phyloP scores from a whole-genome alignment of 192 early-diverging fungal genomes.

The Helicostylum pulchrum region DNA sequence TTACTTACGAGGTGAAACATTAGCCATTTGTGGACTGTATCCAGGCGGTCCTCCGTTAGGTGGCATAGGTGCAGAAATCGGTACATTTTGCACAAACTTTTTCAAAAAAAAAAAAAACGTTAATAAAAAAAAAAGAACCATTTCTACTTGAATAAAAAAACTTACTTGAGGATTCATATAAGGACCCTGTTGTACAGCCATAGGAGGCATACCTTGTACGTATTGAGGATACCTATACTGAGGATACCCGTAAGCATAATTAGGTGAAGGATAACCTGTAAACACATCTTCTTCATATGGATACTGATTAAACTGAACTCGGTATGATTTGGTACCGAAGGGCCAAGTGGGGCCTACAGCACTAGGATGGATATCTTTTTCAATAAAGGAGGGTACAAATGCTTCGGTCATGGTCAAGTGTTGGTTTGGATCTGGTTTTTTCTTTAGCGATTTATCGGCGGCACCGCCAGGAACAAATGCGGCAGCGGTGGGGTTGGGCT shows the following conservation, averaged over 20 bases:
- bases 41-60: constrained; percentile 32
- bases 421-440: background rate
- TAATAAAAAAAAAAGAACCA: too few species aligned
- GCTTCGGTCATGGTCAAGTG: constrained; percentile 30
- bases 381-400: constrained; percentile 47
- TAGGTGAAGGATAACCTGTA: constrained; percentile 38
- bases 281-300: constrained; percentile 50
- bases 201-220: constrained; percentile 43
- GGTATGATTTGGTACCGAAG: constrained; percentile 49
- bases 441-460: constrained; percentile 25
- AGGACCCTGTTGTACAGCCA: constrained; percentile 45
- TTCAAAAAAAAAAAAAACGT: too few species aligned
- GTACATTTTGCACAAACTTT: constrained; percentile 40
- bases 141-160: background rate
- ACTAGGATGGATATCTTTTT: constrained; percentile 36
- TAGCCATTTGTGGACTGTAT: constrained; percentile 50
- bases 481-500: constrained; percentile 67
- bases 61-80: constrained; percentile 38
- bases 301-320: constrained; percentile 48
- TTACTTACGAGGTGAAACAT: constrained; percentile 43
- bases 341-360: constrained; percentile 54
- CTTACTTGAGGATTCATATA: constrained; percentile 46
- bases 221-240: constrained; percentile 44
- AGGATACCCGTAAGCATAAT: constrained; percentile 36
- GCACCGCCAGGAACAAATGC: constrained; percentile 66